These are phyloP conservation scores for Colletotrichum siamense DNA, from an alignment of 2,329 filamentous ascomycete genomes.

Conservation along the genomic window DNA sequence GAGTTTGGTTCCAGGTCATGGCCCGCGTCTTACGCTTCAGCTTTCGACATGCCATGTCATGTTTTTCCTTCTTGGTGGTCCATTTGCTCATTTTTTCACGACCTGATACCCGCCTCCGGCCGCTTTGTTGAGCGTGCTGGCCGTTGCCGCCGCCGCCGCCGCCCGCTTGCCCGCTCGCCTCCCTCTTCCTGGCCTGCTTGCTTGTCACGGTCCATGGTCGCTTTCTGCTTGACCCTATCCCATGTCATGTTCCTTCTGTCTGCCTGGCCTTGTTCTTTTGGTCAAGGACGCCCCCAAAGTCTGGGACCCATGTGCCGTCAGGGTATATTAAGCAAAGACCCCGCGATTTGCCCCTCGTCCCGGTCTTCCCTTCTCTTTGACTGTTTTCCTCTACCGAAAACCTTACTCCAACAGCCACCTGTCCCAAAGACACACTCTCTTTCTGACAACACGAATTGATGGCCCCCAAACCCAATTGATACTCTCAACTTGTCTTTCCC, in stretches of 20 bases:
- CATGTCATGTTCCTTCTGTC: not conserved
- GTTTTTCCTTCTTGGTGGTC: not conserved
- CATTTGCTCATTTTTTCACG: not conserved
- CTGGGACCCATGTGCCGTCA: not conserved
- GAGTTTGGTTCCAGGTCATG: slow-evolving; percentile 21
- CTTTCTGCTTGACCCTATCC: slow-evolving; percentile 6
- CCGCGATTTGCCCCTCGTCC: slow-evolving; percentile 23
- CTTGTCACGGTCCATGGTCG: not conserved
- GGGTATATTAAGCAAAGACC: slow-evolving; percentile 19
- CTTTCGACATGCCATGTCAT: not conserved
- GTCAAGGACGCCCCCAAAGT: slow-evolving; percentile 5
- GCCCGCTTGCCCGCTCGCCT: not conserved
- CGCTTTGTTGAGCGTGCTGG: not conserved
- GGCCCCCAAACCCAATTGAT: slow-evolving; percentile 10
- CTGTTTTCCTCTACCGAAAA: slow-evolving; percentile 1
- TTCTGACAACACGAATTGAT: slow-evolving; percentile 1
- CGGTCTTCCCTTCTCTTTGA: slow-evolving; percentile 14
- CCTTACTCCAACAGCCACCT: slow-evolving; percentile 12
- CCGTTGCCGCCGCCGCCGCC: not conserved
- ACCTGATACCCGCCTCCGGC: slow-evolving; percentile 2
- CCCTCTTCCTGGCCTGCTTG: not conserved
- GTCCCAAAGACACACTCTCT: slow-evolving; percentile 13
- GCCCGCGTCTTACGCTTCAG: not conserved
- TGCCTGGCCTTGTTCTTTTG: not conserved
- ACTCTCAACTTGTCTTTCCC: not conserved